Conservation (phyloP, 192 early-diverging fungal species). For the Podila epigama region DNA sequence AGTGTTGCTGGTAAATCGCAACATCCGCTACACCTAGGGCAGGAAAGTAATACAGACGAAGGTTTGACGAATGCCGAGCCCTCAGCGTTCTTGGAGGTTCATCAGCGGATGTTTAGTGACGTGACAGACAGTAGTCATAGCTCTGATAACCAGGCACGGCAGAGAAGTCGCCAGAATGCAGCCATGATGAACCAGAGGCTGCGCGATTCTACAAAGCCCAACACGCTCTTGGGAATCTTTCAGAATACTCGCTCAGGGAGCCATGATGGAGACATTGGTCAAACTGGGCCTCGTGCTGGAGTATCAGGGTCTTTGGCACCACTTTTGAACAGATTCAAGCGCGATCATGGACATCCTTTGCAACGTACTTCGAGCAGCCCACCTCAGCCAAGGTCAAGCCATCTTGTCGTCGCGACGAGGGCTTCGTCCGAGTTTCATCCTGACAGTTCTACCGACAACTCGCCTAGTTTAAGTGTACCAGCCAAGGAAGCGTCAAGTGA, state of each 20-base stretch:
- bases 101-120: slow-evolving; percentile 1
- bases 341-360: background rate
- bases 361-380: background rate
- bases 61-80: no score
- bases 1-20: no score
- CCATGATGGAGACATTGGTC: no score
- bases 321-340: background rate
- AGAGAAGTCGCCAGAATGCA: slow-evolving; percentile 12
- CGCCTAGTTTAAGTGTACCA: background rate
- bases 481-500: background rate
- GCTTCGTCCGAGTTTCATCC: background rate
- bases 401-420: background rate
- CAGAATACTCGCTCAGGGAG: no score
- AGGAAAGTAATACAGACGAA: no score
- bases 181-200: slow-evolving; percentile 14
- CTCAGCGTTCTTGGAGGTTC: background rate
- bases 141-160: slow-evolving; percentile 3
- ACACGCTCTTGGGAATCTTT: background rate
- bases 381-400: background rate
- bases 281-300: background rate
- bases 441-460: background rate
- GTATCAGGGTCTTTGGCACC: background rate
- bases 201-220: background rate
- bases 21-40: no score
- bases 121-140: slow-evolving; percentile 3